Conservation (phyloP, 1,139 yeast species). For the Spencermartinsiella ligniputridi region DNA sequence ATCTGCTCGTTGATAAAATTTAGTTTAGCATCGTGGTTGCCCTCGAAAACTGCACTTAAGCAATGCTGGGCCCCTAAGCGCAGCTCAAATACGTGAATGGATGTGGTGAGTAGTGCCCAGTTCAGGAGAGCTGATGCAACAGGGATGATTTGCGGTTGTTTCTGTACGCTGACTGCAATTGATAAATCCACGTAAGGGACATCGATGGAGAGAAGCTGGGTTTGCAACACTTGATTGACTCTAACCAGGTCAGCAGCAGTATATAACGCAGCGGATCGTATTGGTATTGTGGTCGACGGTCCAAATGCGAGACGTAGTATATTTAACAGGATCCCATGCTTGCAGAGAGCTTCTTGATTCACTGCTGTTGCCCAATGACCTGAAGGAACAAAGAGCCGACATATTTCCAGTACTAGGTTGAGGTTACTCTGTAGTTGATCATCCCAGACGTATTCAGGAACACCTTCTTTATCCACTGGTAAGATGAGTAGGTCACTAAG, state of each 20-base stretch:
- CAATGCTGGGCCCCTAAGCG: conserved; percentile 67
- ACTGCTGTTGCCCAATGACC: conserved; percentile 61
- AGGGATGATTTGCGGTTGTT: conserved; percentile 44
- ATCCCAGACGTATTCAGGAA: conserved; percentile 25
- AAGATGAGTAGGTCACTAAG: conserved; percentile 50
- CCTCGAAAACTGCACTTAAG: conserved; percentile 62
- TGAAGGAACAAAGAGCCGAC: conserved; percentile 66
- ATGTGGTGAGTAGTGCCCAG: conserved; percentile 76
- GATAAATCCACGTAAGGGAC: conserved; percentile 89
- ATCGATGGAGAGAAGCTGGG: conserved; percentile 70
- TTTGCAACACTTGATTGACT: conserved; percentile 59
- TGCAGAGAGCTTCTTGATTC: conserved; percentile 61
- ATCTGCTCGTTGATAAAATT: conserved; percentile 65
- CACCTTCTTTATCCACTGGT: conserved; percentile 37
- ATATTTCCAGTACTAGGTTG: conserved; percentile 63
- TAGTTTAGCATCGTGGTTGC: conserved; percentile 56
- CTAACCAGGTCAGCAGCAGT: conserved; percentile 75
- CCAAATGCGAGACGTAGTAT: conserved; percentile 66
- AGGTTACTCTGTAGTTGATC: conserved; percentile 42
- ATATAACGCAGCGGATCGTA: conserved; percentile 63
- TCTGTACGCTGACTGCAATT: conserved; percentile 41
- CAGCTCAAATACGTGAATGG: conserved; percentile 79
- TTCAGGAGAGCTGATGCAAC: conserved; percentile 70
- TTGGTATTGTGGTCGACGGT: conserved; percentile 52
- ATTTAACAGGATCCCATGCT: conserved; percentile 59